These are phyloP conservation scores for Dictyostelium brefeldianum DNA, from an alignment of 78 protist genomes.

Conservation along the genomic window DNA sequence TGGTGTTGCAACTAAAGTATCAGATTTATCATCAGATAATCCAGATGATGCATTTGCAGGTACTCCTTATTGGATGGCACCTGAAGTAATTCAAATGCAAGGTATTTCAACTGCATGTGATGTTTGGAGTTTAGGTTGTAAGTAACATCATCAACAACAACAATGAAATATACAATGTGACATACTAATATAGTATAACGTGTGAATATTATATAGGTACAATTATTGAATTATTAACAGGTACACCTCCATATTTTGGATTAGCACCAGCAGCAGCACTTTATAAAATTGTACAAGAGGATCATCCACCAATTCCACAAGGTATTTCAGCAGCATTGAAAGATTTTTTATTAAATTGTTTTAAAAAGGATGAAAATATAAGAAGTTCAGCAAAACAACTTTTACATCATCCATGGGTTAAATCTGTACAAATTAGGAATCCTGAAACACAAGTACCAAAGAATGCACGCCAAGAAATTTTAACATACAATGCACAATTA, in stretches of 20 bases:
- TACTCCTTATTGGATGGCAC: constrained; percentile 97
- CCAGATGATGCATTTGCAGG: constrained; percentile 92
- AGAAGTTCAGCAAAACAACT: constrained; percentile 90
- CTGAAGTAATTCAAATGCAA: constrained; percentile 95
- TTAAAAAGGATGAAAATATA: constrained; percentile 92
- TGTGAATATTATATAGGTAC: constrained; percentile 38
- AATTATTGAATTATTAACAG: constrained; percentile 85
- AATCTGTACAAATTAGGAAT: background rate
- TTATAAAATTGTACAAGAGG: constrained; percentile 88
- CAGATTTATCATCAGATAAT: constrained; percentile 62
- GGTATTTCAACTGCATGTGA: constrained; percentile 85
- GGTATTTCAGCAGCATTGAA: constrained; percentile 88
- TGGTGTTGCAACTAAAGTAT: constrained; percentile 87
- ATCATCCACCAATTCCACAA: constrained; percentile 91
- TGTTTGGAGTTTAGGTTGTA: constrained; percentile 89
- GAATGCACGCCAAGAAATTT: constrained; percentile 53
- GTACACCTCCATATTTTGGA: constrained; percentile 94
- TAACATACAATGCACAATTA: constrained; percentile 56
- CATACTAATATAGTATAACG: background rate
- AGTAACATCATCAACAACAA: background rate
- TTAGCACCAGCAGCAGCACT: constrained; percentile 96
- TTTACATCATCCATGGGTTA: constrained; percentile 93
- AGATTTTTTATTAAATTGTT: constrained; percentile 92
- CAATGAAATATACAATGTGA: too few species aligned
- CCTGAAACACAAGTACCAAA: constrained; percentile 21